Percentiles rank a stretch among this genome's conserved stretches.
These are phyloP conservation scores for Colletotrichum euphorbiae DNA, from an alignment of 2,329 filamentous ascomycete species.

Conservation along the genomic window DNA sequence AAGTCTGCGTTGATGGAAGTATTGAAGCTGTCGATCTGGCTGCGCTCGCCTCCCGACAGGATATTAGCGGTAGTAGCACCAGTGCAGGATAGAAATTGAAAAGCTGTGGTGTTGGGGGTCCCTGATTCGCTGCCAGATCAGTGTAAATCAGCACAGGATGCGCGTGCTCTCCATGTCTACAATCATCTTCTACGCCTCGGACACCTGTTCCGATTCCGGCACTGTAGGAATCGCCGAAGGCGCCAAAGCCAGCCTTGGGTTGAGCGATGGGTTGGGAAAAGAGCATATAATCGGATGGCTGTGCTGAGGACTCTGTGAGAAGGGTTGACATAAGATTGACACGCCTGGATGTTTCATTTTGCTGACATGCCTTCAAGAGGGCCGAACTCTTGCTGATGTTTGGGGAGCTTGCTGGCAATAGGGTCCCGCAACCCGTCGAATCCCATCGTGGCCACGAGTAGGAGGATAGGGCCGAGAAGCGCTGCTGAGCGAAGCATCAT, in stretches of 20 bases:
- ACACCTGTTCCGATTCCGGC: constrained; percentile 60
- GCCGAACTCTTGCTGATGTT: constrained; percentile 6
- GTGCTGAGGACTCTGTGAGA: constrained; percentile 3
- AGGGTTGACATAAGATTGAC: constrained; percentile 3
- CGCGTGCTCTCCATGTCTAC: constrained; percentile 56
- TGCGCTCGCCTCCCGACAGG: constrained; percentile 49
- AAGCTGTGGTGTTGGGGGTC: constrained; percentile 45
- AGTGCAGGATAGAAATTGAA: constrained; percentile 61
- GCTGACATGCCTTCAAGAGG: constrained; percentile 24
- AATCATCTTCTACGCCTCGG: constrained; percentile 54
- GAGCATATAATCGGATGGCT: background rate
- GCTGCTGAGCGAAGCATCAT: background rate
- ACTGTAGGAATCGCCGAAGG: constrained; percentile 60
- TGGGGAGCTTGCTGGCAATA: background rate
- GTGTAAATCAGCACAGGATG: constrained; percentile 54
- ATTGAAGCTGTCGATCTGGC: constrained; percentile 58
- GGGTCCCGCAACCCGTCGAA: background rate
- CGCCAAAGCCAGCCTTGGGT: constrained; percentile 48
- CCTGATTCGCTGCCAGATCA: constrained; percentile 49
- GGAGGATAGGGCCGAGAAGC: background rate
- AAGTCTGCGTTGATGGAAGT: constrained; percentile 53
- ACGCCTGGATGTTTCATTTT: background rate
- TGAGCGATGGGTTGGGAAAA: background rate
- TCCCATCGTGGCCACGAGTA: background rate
- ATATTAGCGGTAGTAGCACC: constrained; percentile 57